Percentiles rank a stretch among this genome's conserved stretches.
Conservation (phyloP, 2,329 filamentous ascomycete species). For the Apiospora phragmitis region DNA sequence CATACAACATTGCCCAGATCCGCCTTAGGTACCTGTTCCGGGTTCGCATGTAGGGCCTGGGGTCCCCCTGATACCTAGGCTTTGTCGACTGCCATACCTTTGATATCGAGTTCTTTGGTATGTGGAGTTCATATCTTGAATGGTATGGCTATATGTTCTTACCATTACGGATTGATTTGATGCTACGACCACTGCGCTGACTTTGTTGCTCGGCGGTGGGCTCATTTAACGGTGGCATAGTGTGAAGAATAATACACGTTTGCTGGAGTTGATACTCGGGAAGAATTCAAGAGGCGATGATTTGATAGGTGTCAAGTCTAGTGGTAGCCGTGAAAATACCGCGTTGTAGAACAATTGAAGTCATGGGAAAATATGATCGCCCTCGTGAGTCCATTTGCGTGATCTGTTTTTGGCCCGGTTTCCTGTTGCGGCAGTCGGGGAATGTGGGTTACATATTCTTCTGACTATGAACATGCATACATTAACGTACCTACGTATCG, state of each 20-base stretch:
- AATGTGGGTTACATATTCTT: background rate
- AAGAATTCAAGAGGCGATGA: background rate
- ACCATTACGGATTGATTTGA: background rate
- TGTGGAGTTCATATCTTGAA: background rate
- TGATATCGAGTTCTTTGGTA: background rate
- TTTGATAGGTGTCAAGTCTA: background rate
- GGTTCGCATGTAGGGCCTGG: slow-evolving; percentile 49
- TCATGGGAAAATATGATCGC: too few species aligned
- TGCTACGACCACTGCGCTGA: background rate
- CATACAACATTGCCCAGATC: slow-evolving; percentile 69
- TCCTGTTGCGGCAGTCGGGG: too few species aligned
- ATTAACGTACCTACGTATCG: background rate
- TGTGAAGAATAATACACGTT: background rate
- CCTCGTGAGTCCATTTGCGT: too few species aligned
- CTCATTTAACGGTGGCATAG: background rate
- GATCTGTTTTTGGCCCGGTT: too few species aligned
- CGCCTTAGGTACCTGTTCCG: slow-evolving; percentile 70
- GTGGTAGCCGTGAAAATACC: background rate
- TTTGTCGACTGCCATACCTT: background rate
- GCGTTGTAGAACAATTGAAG: background rate
- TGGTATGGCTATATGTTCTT: background rate
- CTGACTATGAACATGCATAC: background rate
- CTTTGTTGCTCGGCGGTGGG: background rate
- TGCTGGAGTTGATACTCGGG: background rate
- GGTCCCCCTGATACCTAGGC: background rate